These are phyloP conservation scores for Globisporangium apiculatum DNA, from an alignment of 352 stramenopile genomes.

Conservation along the genomic window DNA sequence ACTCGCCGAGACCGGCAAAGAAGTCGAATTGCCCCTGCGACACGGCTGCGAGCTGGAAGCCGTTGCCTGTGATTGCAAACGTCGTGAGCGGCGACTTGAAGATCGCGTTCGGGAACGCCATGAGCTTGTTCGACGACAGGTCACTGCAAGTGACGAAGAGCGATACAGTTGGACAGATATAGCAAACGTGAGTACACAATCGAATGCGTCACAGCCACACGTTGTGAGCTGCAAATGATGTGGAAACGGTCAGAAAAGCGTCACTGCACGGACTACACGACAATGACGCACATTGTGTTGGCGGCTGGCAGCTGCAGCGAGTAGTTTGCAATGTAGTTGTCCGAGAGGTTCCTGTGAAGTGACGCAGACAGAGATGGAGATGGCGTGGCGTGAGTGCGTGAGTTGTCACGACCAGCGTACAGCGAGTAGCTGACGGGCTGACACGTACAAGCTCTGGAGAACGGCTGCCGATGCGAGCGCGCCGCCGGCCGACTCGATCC, in stretches of 20 bases:
- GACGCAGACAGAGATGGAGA: not conserved
- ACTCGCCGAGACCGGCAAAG: constrained; percentile 49
- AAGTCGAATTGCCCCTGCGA: constrained; percentile 58
- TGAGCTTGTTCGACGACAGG: constrained; percentile 42
- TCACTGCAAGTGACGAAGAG: constrained; percentile 19
- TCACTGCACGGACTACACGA: not conserved
- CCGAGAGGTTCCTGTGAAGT: constrained; percentile 34
- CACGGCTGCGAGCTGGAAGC: constrained; percentile 47
- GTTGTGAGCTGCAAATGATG: too few species aligned
- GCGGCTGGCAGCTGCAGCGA: constrained; percentile 28
- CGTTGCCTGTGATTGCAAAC: constrained; percentile 39
- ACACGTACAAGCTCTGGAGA: constrained; percentile 37
- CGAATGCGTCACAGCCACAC: too few species aligned
- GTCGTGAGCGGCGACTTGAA: constrained; percentile 41
- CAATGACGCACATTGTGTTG: constrained; percentile 29
- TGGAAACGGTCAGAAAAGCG: too few species aligned
- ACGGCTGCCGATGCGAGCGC: constrained; percentile 20
- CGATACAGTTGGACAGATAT: not conserved
- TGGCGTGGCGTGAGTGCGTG: not conserved
- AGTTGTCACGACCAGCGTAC: not conserved
- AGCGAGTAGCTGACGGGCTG: too few species aligned
- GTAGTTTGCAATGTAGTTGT: constrained; percentile 36
- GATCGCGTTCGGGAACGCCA: constrained; percentile 33
- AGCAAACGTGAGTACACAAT: not conserved
- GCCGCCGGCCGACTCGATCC: constrained; percentile 24